A percentile compares a stretch with the other conserved stretches of the same genome.
phyloP scores from a whole-genome alignment of 179 eudicot genomes.

The Corrigiola litoralis region DNA sequence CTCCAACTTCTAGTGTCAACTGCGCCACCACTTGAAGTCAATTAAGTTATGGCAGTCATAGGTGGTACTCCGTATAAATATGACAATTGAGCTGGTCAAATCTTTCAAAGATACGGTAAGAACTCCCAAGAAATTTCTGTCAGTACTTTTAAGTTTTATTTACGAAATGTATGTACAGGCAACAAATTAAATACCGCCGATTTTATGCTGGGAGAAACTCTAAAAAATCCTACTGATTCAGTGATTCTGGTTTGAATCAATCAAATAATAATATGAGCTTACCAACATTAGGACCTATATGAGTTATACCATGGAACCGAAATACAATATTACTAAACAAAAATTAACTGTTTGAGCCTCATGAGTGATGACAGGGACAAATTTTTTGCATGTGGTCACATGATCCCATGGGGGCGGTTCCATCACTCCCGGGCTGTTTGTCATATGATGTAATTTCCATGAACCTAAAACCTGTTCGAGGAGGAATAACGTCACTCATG shows the following conservation, averaged over 20 bases:
- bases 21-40: conserved; percentile 10
- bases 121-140: conserved; percentile 7
- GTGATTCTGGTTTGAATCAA: no score
- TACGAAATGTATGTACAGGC: not conserved
- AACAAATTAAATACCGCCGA: no score
- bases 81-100: conserved; percentile 7
- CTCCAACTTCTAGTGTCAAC: not conserved
- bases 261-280: no score
- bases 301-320: conserved; percentile 9
- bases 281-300: no score
- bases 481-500: conserved; percentile 1
- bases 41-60: not conserved
- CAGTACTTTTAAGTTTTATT: not conserved
- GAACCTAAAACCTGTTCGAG: not conserved
- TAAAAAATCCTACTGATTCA: no score
- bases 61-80: not conserved
- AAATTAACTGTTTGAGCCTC: not conserved
- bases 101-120: not conserved
- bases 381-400: conserved; percentile 40
- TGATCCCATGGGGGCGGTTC: conserved; percentile 29
- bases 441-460: not conserved
- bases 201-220: no score
- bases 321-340: conserved; percentile 3
- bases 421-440: conserved; percentile 23
- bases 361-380: not conserved